Percentiles rank a stretch among this genome's conserved stretches.
Conservation (phyloP, 768 basidiomycete species). For the Chiua virens region DNA sequence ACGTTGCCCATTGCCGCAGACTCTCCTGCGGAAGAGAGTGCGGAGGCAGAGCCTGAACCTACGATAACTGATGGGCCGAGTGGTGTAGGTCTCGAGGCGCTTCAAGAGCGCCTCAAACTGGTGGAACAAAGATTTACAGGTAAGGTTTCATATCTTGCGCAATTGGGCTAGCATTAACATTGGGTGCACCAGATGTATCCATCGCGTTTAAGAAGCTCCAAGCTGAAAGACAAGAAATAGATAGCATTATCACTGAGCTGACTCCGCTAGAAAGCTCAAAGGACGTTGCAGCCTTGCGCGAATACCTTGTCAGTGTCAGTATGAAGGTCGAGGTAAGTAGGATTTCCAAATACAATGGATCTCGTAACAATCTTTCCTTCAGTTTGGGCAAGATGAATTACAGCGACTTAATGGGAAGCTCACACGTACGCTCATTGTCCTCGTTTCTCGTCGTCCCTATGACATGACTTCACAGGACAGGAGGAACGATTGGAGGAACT, state of each 20-base stretch:
- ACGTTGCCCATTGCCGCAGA: not conserved
- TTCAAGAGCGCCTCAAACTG: constrained; percentile 65
- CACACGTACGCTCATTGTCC: constrained; percentile 51
- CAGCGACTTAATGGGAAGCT: constrained; percentile 72
- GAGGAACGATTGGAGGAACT: constrained; percentile 84
- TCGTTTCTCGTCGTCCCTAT: not conserved
- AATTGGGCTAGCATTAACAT: constrained; percentile 2
- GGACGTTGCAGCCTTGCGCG: constrained; percentile 66
- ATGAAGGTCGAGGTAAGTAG: constrained; percentile 69
- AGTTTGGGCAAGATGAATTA: constrained; percentile 80
- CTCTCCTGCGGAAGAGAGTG: not conserved
- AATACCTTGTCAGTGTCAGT: constrained; percentile 66
- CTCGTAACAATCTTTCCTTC: not conserved
- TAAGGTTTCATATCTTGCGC: constrained; percentile 26
- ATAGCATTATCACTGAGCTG: constrained; percentile 64
- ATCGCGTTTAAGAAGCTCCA: constrained; percentile 75
- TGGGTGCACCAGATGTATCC: constrained; percentile 60
- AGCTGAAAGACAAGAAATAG: constrained; percentile 67
- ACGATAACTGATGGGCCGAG: not conserved
- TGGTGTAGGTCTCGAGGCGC: constrained; percentile 46
- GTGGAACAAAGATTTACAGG: constrained; percentile 81
- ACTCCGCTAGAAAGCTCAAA: constrained; percentile 68
- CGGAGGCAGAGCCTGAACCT: not conserved
- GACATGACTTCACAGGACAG: constrained; percentile 55
- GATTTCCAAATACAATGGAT: not conserved